Base-by-base conservation (phyloP, 2,329 filamentous ascomycete species). In the Apiospora pterosperma region DNA sequence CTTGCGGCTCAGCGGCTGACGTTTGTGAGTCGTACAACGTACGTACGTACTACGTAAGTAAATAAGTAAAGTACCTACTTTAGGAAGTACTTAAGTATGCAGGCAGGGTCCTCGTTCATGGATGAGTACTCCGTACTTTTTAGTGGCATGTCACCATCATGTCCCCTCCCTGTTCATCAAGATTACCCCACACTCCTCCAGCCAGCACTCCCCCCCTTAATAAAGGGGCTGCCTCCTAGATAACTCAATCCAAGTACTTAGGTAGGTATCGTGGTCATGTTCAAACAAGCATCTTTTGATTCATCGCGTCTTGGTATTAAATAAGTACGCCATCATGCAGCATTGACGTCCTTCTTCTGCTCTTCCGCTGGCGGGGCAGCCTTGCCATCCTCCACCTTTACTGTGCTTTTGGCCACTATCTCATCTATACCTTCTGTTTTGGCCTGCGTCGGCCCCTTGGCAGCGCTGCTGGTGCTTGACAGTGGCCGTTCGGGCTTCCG, bases 401-500 rank as follows among this genome's bases (percentile, higher is more conserved):
- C 60, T 16, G 31, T 58, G 14, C 31, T 48, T 38, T 63, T 39
- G 14, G 64, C 52, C 12, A 64, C 62, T n/a, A 66, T 52, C 36
- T 38, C 44, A 39, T 66, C 61, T 42, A 64, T 64, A 19, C 63
- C 65, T 31, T 62, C 59, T 12, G 41, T 5, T 16, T 62, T 48
- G 3, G 59, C n/a, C 31, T 23, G 36, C 21, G 25, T 14, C 23
- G 21, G 36, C n/a, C 63, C 65, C 23, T 69, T 72, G 41, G 65
- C 60, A 14, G 61, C n/a, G 39, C 59, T 31, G 48, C 59, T 58
- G 12, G 23, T 38, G 14, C 63, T 34, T 16, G 55, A 52, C 16
- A 59, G 19, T 8, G 65, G 55, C 21, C 58, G 52, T 52, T 64
- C 55, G 3, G 61, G 25, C 39, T 71, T 74, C 36, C 67, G 67